These are phyloP conservation scores for Chalciporus chontae DNA, from an alignment of 768 basidiomycete species.

Conservation along the genomic window DNA sequence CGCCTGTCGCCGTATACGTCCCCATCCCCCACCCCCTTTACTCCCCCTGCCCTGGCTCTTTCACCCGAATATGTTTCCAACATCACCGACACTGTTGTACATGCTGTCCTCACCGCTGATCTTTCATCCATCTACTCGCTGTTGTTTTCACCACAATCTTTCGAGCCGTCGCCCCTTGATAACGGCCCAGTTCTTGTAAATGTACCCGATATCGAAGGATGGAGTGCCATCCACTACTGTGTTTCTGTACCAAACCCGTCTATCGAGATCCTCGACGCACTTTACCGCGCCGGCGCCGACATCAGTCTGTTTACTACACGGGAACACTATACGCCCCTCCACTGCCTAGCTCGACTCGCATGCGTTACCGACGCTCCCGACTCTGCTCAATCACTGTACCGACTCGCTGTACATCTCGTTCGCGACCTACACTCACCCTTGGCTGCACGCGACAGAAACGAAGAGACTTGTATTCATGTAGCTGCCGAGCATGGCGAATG, in stretches of 20 bases:
- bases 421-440: constrained; percentile 67
- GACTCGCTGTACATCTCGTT: constrained; percentile 65
- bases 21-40: constrained; percentile 24
- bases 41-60: constrained; percentile 32
- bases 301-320: constrained; percentile 62
- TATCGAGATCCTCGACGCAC: constrained; percentile 58
- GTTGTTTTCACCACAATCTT: constrained; percentile 47
- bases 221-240: constrained; percentile 73
- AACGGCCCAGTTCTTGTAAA: constrained; percentile 57
- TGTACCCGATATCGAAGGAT: constrained; percentile 60
- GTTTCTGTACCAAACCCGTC: constrained; percentile 53
- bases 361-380: constrained; percentile 33
- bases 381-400: constrained; percentile 41
- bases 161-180: constrained; percentile 40
- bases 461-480: constrained; percentile 77
- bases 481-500: constrained; percentile 73
- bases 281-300: constrained; percentile 77
- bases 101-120: constrained; percentile 49
- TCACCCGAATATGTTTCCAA: constrained; percentile 38
- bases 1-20: constrained; percentile 28
- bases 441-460: constrained; percentile 58
- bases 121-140: constrained; percentile 49
- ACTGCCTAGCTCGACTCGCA: constrained; percentile 52
- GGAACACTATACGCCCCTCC: constrained; percentile 65
- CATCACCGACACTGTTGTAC: constrained; percentile 51